Evolutionary conservation across 352 stramenopile genomes (phyloP), one percentile per base, ranked within the genome.

Genomic region (Globisporangium mamillatum): DNA sequence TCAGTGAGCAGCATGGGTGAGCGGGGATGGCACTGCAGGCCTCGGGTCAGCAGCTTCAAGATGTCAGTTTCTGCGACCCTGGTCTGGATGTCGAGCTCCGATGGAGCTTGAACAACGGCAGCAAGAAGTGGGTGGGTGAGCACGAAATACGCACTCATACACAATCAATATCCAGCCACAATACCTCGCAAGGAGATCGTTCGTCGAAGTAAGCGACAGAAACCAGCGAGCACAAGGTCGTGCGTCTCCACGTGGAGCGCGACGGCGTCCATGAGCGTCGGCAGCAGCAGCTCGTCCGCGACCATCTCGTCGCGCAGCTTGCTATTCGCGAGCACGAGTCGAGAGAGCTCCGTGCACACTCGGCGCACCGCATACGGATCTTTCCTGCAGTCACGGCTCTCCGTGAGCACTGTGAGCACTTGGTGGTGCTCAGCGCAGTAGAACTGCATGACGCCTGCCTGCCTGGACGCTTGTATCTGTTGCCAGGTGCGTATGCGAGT

Each of bases 301-400:
- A 79, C 65, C 61, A 92, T 80, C 1, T 61, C 48, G 9, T 75
- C 48, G n/a, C 76, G 75, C 20, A 75, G 55, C 3, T 55, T 34
- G 8, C 70, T 65, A 27, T 60, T 63, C 50, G 79, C 75, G 25
- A 89, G 71, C 34, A 88, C 66, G 6, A 88, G 65, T 0, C 84
- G 80, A 60, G 69, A 71, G 36, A 89, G 71, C 65, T 92, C 84
- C n/a, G 73, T 68, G 36, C 80, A 87, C 1, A 71, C 71, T n/a
- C 80, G 75, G 10, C 81, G 80, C n/a, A 89, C 77, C 0, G 75
- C 81, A 34, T 83, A 88, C 55, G 70, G 69, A 25, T 92, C 80
- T 3, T 72, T 55, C 1, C 65, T 57, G 29, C 70, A 74, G 38
- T 50, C 36, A 22, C 54, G 29, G 16, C 55, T 64, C 12, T 74